phyloP scores from a whole-genome alignment of 257 asterid genomes.

The Echium plantagineum region DNA sequence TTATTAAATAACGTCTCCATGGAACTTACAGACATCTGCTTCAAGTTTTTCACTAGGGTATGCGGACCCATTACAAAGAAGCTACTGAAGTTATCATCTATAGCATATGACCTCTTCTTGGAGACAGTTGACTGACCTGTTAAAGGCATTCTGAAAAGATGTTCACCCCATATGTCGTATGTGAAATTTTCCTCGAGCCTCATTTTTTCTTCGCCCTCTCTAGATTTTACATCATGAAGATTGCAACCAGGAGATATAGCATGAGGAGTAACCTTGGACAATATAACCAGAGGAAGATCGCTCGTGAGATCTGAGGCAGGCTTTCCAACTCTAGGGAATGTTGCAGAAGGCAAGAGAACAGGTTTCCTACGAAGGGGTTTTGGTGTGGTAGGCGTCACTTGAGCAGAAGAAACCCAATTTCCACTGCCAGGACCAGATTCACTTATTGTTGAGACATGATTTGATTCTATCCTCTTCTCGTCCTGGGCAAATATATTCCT shows the following conservation, averaged over 20 bases:
- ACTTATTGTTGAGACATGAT: conserved; percentile 17
- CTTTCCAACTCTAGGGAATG: conserved; percentile 35
- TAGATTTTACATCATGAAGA: conserved; percentile 19
- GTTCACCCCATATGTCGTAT: conserved; percentile 93
- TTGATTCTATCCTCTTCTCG: conserved; percentile 21
- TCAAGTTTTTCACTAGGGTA: conserved; percentile 36
- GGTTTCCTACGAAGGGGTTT: conserved; percentile 28
- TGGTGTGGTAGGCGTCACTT: conserved; percentile 25
- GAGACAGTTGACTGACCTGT: conserved; percentile 24
- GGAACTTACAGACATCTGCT: conserved; percentile 36
- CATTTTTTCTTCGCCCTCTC: conserved; percentile 21
- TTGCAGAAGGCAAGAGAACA: conserved; percentile 53
- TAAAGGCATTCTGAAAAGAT: conserved; percentile 43
- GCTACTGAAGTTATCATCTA: conserved; percentile 52
- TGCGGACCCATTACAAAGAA: conserved; percentile 67
- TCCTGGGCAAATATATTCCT: conserved; percentile 20
- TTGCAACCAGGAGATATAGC: conserved; percentile 78
- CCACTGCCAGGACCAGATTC: conserved; percentile 16
- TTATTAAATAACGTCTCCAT: conserved; percentile 28
- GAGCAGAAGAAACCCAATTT: conserved; percentile 14
- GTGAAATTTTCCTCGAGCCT: conserved; percentile 35
- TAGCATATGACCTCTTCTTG: conserved; percentile 12
- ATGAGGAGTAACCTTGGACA: conserved; percentile 47
- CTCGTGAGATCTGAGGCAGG: conserved; percentile 27
- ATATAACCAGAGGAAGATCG: conserved; percentile 31